A percentile compares a stretch with the other conserved stretches of the same genome.
These are phyloP conservation scores for Fusarium burgessii DNA, from an alignment of 2,329 filamentous ascomycete species.

Conservation along the genomic window DNA sequence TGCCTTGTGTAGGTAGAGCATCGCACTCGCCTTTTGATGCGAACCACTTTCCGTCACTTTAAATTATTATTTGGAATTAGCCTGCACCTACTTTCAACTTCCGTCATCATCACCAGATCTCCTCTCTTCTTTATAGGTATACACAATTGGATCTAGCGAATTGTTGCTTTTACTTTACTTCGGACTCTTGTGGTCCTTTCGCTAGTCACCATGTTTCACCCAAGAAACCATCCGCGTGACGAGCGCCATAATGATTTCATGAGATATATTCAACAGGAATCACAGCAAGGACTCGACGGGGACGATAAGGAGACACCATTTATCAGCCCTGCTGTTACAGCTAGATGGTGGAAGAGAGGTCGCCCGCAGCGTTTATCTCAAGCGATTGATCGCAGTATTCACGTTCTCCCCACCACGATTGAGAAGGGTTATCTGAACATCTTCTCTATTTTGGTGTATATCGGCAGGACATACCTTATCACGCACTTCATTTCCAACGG, in stretches of 20 bases:
- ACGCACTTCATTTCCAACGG: neutral
- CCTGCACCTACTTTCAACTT: neutral
- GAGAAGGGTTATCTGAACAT: conserved; percentile 12
- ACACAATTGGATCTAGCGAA: neutral
- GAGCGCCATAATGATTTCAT: conserved; percentile 13
- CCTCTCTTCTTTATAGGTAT: neutral
- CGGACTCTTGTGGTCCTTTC: neutral
- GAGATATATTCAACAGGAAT: neutral
- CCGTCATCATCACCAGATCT: neutral
- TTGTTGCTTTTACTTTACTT: no score
- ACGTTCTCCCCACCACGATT: conserved; percentile 1
- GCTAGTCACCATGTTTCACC: neutral
- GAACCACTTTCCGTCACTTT: neutral
- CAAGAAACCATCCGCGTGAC: neutral
- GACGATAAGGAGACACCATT: neutral
- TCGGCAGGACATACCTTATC: conserved; percentile 2
- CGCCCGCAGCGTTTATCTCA: neutral
- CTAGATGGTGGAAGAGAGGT: conserved; percentile 7
- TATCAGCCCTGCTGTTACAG: neutral
- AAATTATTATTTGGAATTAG: neutral
- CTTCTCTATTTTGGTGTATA: conserved; percentile 33
- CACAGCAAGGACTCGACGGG: neutral
- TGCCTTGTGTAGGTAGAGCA: neutral
- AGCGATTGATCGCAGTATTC: neutral
- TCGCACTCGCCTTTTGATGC: neutral